phyloP scores from a whole-genome alignment of 345 rosid genomes.

The Acer saccharum region DNA sequence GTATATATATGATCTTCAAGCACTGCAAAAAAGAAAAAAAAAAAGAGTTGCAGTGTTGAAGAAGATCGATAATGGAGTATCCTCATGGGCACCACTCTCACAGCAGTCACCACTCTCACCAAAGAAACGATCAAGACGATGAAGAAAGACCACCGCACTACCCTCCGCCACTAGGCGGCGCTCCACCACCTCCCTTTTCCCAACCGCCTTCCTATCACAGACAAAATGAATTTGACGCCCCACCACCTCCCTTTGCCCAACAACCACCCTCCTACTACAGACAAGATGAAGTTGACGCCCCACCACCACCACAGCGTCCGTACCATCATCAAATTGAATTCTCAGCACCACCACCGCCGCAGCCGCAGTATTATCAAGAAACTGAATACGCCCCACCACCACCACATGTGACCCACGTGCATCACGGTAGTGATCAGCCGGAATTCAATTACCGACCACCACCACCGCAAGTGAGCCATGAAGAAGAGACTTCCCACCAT shows the following conservation, averaged over 20 bases:
- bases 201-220: conserved; percentile 30
- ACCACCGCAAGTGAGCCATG: conserved; percentile 28
- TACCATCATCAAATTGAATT: conserved; percentile 3
- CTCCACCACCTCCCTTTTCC: conserved; percentile 23
- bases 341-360: conserved; percentile 35
- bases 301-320: conserved; percentile 37
- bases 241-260: conserved; percentile 25
- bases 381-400: conserved; percentile 23
- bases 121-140: conserved; percentile 28
- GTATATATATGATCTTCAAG: not conserved
- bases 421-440: conserved; percentile 24
- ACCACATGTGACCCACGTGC: conserved; percentile 45
- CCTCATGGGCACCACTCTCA: conserved; percentile 42
- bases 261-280: conserved; percentile 25
- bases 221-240: conserved; percentile 26
- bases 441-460: conserved; percentile 22
- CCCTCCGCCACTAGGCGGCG: conserved; percentile 26
- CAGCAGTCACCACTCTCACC: conserved; percentile 36
- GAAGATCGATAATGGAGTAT: conserved; percentile 43
- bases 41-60: too few relatives aligned
- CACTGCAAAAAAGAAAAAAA: not conserved
- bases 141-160: conserved; percentile 30
- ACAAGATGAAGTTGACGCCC: conserved; percentile 32
- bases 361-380: conserved; percentile 25
- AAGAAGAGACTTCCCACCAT: conserved; percentile 35